Base-by-base conservation (phyloP, 495 filamentous ascomycete species). In the Penicillium subrubescens region DNA sequence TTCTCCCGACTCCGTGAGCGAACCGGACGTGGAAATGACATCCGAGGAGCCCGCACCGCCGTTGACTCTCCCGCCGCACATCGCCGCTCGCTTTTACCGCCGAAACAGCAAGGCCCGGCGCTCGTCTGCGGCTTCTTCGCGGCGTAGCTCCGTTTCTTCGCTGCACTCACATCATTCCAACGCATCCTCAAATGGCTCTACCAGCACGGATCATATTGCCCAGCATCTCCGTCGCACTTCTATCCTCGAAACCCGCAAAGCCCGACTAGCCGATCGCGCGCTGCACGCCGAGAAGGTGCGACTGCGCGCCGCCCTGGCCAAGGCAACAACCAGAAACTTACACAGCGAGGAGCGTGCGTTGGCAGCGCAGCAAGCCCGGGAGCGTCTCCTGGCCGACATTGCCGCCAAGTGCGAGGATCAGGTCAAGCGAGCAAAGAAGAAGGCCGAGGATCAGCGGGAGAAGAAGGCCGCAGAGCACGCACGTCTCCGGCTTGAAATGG, bases 281-380 rank as follows among this genome's bases (percentile, higher is more conserved):
- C 92, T 92, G 48, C 93, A 99, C 79, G 95, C 93, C 53, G 95
- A 99, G 75, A 94, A 97, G 79, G 95, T 99, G n/a, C 91, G 95
- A 61, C 80, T 95, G 59, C 90, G 90, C 59, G 95, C 92, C 50
- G 92, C 92, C n/a, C 76, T 92, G 59, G 90, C 89, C 34, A 97
- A 93, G 82, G 90, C 90, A 41, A 86, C 88, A 15, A 88, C 87
- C 19, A 84, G 86, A 43, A 87, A 88, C 72, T 48, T 82, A 15
- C 79, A 81, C 27, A 86, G 87, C 65, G 92, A 97, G 75, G 92
- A 95, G 78, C 80, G 90, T 67, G 93, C 92, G 2, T 72, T 97
- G 62, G 93, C 94, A n/a, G 95, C 96, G 5, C 90, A 96, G 54
- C 87, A 96, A 64, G 90, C 94, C 21, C 87, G 96, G 44, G 92